phyloP scores from a whole-genome alignment of 176 grass and related monocot genomes.

The Hyparrhenia diplandra region DNA sequence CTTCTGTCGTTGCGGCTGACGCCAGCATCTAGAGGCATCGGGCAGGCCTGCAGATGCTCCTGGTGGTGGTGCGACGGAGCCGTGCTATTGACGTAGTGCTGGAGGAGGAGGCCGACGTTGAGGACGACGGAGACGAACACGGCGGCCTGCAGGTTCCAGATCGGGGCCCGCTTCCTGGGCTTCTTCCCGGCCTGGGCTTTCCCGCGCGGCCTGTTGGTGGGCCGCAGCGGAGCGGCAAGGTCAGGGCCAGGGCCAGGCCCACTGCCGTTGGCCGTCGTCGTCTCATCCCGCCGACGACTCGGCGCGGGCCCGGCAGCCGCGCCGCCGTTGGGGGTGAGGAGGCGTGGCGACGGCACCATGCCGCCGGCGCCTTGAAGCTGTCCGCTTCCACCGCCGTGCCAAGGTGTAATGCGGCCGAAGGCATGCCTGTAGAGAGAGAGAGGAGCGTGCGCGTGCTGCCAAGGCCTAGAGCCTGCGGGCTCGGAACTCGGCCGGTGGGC shows the following conservation, averaged over 20 bases:
- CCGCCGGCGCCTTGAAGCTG: background rate
- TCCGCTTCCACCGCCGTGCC: background rate
- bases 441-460: background rate
- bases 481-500: background rate
- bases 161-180: background rate
- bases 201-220: background rate
- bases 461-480: background rate
- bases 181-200: background rate
- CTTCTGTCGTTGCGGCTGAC: background rate
- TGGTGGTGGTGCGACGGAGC: background rate
- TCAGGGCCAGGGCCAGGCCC: background rate
- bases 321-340: background rate
- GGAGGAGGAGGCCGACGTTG: conserved; percentile 27
- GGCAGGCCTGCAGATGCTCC: background rate
- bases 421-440: conserved; percentile 1
- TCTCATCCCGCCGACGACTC: background rate
- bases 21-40: background rate
- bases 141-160: background rate
- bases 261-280: background rate
- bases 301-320: background rate
- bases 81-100: background rate
- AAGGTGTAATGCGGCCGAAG: background rate
- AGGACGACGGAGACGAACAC: conserved; percentile 19
- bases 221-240: background rate
- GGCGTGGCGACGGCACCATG: background rate